phyloP scores from a whole-genome alignment of 2,329 filamentous ascomycete genomes.

The Venturia oleaginea region DNA sequence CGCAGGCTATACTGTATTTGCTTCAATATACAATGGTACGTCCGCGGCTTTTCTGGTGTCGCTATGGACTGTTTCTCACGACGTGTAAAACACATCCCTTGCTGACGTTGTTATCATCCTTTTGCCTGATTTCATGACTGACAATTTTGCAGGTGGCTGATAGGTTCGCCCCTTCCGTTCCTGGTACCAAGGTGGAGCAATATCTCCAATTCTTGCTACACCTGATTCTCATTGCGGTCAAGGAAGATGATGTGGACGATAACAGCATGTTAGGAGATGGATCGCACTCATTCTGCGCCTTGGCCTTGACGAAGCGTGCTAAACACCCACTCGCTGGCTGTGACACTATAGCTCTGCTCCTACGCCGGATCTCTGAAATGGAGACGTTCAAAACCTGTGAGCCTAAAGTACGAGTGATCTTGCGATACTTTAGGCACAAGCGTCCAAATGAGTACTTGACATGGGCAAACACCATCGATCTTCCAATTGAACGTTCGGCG shows the following conservation, averaged over 20 bases:
- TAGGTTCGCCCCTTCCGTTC: conserved; percentile 62
- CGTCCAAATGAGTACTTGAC: conserved; percentile 63
- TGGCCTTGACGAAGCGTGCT: conserved; percentile 9
- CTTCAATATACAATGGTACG: conserved; percentile 64
- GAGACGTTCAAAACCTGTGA: conserved; percentile 75
- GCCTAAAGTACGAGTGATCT: conserved; percentile 72
- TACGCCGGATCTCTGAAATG: conserved; percentile 49
- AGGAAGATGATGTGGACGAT: conserved; percentile 53
- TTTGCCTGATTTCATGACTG: not conserved
- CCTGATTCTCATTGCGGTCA: conserved; percentile 72
- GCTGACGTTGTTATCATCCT: not conserved
- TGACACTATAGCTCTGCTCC: conserved; percentile 41
- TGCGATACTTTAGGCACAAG: conserved; percentile 78
- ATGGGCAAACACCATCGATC: conserved; percentile 49
- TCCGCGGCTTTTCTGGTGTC: not conserved
- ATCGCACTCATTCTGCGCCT: conserved; percentile 33
- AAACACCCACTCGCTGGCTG: conserved; percentile 10
- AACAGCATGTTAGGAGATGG: conserved; percentile 9
- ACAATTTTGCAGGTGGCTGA: conserved; percentile 38
- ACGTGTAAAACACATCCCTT: not conserved
- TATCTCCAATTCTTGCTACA: conserved; percentile 90
- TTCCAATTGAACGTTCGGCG: conserved; percentile 74
- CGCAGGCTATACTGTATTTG: conserved; percentile 81
- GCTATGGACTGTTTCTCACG: too few species aligned
- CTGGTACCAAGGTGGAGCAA: conserved; percentile 74